Conservation (phyloP, 345 rosid genomes). For the Iberis pinnata region DNA sequence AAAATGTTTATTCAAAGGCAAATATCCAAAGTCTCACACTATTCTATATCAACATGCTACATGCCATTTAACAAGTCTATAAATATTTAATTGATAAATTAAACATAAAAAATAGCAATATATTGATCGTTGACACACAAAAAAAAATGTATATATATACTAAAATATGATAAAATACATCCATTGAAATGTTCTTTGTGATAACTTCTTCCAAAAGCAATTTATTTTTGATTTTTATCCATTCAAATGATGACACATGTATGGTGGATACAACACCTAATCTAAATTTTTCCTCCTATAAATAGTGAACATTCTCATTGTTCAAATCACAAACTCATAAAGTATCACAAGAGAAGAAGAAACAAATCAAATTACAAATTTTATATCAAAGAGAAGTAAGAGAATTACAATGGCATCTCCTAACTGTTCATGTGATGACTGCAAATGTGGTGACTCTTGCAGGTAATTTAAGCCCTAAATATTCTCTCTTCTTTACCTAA, state of each 20-base stretch:
- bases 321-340: conserved; percentile 10
- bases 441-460: conserved; percentile 42
- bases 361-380: neutral
- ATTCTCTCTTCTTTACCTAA: neutral
- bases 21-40: too few species aligned
- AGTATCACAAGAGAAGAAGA: conserved; percentile 7
- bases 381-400: conserved; percentile 11
- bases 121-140: too few species aligned
- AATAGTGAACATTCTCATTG: conserved; percentile 3
- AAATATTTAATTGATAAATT: too few species aligned
- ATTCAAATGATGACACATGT: conserved; percentile 27
- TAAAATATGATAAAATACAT: neutral
- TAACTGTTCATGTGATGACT: conserved; percentile 38
- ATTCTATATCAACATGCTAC: too few species aligned
- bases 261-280: conserved; percentile 11
- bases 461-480: conserved; percentile 16
- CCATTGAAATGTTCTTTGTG: conserved; percentile 5
- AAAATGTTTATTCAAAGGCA: too few species aligned
- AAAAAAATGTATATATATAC: too few species aligned
- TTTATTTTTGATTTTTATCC: neutral
- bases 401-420: conserved; percentile 28
- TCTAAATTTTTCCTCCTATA: conserved; percentile 19
- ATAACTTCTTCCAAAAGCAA: neutral
- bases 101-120: too few species aligned
- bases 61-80: too few species aligned